Conservation (phyloP, 2,329 filamentous ascomycete species). For the Cyanodermella asteris region DNA sequence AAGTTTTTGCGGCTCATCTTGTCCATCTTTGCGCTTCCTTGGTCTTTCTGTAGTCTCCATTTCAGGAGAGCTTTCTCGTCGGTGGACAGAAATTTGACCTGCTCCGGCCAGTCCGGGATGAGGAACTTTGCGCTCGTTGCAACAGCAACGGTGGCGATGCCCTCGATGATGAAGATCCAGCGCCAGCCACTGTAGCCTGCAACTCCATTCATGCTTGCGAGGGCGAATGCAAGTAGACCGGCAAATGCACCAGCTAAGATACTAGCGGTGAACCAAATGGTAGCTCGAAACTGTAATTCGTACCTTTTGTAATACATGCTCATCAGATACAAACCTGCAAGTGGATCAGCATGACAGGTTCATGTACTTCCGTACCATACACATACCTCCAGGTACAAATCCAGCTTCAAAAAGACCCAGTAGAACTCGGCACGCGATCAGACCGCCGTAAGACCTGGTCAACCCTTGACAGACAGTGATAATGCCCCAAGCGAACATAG, state of each 20-base stretch:
- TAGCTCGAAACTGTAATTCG: conserved; percentile 18
- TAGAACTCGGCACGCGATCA: conserved; percentile 16
- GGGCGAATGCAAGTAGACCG: conserved; percentile 13
- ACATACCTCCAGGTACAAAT: conserved; percentile 16
- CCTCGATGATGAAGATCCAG: conserved; percentile 30
- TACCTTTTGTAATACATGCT: conserved; percentile 18
- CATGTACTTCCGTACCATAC: neutral
- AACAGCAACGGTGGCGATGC: conserved; percentile 23
- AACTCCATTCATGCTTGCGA: conserved; percentile 11
- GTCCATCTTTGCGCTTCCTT: conserved; percentile 28
- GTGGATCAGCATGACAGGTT: conserved; percentile 1
- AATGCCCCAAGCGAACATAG: conserved; percentile 22
- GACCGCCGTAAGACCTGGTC: conserved; percentile 17
- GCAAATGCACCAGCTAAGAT: conserved; percentile 20
- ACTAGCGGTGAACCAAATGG: conserved; percentile 15
- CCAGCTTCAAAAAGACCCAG: conserved; percentile 18
- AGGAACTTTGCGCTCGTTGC: conserved; percentile 29
- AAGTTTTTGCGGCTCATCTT: conserved; percentile 26
- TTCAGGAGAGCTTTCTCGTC: conserved; percentile 24
- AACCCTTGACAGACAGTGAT: conserved; percentile 22
- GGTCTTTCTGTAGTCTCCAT: conserved; percentile 20
- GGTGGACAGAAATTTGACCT: conserved; percentile 22
- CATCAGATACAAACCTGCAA: conserved; percentile 15
- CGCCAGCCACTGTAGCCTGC: conserved; percentile 11
- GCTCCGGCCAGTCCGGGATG: conserved; percentile 23